Percentiles rank a stretch among this genome's conserved stretches.
phyloP scores from a whole-genome alignment of 1,139 yeast genomes.

The Neolecta irregularis region DNA sequence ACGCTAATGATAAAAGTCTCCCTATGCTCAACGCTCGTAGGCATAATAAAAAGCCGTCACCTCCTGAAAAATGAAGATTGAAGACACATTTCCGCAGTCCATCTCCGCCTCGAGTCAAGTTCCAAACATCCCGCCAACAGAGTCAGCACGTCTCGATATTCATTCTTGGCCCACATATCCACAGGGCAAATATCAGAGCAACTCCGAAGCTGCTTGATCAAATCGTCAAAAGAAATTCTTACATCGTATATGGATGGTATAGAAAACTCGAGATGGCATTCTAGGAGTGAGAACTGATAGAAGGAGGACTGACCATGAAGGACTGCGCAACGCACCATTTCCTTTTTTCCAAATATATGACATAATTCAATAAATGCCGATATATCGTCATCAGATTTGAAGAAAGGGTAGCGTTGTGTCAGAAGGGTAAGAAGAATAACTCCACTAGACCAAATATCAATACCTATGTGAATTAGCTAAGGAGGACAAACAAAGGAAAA shows the following conservation, averaged over 20 bases:
- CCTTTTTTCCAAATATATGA: constrained; percentile 12
- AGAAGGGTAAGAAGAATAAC: constrained; percentile 49
- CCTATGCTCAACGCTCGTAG: too few species aligned
- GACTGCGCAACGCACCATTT: constrained; percentile 12
- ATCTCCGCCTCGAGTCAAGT: constrained; percentile 9
- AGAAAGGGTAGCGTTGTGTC: constrained; percentile 34
- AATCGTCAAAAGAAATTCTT: constrained; percentile 1
- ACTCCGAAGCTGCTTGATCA: constrained; percentile 1
- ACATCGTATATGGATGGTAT: constrained; percentile 3
- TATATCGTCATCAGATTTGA: constrained; percentile 12
- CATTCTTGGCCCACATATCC: too few species aligned
- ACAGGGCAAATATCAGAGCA: too few species aligned
- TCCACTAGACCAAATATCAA: constrained; percentile 70
- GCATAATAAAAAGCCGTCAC: too few species aligned
- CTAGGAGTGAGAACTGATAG: neutral
- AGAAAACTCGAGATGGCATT: constrained; percentile 3
- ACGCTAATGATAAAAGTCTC: too few species aligned
- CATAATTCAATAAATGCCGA: constrained; percentile 12
- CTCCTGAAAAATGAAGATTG: constrained; percentile 12
- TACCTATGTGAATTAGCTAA: constrained; percentile 19
- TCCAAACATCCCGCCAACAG: constrained; percentile 5
- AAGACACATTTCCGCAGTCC: constrained; percentile 9
- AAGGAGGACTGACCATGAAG: constrained; percentile 8
- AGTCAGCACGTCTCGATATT: constrained; percentile 5
- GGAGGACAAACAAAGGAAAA: neutral